Conservation (phyloP, 495 filamentous ascomycete genomes). For the Usnea hakonensis region DNA sequence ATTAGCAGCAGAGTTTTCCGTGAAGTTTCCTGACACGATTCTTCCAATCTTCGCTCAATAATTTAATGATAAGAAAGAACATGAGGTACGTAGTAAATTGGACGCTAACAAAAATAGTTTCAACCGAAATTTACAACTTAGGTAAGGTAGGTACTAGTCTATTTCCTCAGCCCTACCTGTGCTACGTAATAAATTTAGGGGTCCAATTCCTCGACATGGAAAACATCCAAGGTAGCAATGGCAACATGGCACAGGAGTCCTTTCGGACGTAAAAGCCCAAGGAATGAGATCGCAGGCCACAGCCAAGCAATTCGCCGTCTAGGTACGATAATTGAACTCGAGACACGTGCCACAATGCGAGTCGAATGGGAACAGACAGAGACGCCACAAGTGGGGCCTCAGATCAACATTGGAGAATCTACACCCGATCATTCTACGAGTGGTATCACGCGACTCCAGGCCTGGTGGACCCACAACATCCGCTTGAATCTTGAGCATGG, state of each 20-base stretch:
- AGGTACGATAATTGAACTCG: constrained; percentile 4
- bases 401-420: background rate
- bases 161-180: too few species aligned
- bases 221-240: background rate
- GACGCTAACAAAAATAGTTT: too few species aligned
- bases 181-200: too few species aligned
- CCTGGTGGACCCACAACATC: constrained; percentile 21
- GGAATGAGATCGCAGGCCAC: background rate
- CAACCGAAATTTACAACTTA: too few species aligned
- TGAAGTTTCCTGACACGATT: too few species aligned
- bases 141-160: too few species aligned
- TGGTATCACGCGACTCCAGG: background rate
- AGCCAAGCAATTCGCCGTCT: background rate
- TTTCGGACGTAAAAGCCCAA: background rate
- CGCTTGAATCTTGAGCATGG: constrained; percentile 7
- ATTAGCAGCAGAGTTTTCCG: too few species aligned
- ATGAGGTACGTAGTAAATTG: too few species aligned
- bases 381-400: background rate
- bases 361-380: background rate
- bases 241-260: background rate
- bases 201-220: too few species aligned
- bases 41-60: too few species aligned
- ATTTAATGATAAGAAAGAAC: too few species aligned
- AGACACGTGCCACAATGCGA: background rate
- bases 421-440: background rate